Percentiles rank a stretch among this genome's conserved stretches.
phyloP scores from a whole-genome alignment of 2,329 filamentous ascomycete genomes.

The Tolypocladium tropicale region DNA sequence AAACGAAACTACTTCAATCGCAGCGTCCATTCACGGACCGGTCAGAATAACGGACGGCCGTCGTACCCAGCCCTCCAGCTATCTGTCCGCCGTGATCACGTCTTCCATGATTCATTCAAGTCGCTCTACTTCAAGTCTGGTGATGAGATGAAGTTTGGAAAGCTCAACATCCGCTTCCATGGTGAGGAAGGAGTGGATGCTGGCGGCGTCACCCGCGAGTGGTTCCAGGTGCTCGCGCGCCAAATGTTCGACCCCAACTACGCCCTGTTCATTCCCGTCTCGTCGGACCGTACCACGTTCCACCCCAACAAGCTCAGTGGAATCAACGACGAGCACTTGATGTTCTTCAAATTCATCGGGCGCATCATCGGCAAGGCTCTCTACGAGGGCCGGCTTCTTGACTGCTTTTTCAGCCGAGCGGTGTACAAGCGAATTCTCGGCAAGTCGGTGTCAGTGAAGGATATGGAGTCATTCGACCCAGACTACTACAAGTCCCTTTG shows the following conservation, averaged over 20 bases:
- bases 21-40: slow-evolving; percentile 65
- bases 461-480: slow-evolving; percentile 97
- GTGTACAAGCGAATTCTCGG: slow-evolving; percentile 97
- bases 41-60: slow-evolving; percentile 59
- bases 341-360: slow-evolving; percentile 99
- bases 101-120: slow-evolving; percentile 97
- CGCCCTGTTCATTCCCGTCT: slow-evolving; percentile 90
- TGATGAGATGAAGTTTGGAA: slow-evolving; percentile 98
- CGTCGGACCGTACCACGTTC: slow-evolving; percentile 95
- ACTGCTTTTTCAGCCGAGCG: slow-evolving; percentile 97
- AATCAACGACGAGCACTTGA: slow-evolving; percentile 89
- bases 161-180: slow-evolving; percentile 94
- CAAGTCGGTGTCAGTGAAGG: slow-evolving; percentile 92
- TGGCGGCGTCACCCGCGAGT: slow-evolving; percentile 93
- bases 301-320: slow-evolving; percentile 91
- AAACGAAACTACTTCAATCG: slow-evolving; percentile 98
- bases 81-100: slow-evolving; percentile 81
- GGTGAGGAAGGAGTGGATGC: slow-evolving; percentile 97
- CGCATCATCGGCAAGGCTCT: slow-evolving; percentile 96
- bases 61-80: slow-evolving; percentile 68
- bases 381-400: slow-evolving; percentile 89
- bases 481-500: slow-evolving; percentile 98
- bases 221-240: slow-evolving; percentile 94
- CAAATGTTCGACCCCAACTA: slow-evolving; percentile 99
- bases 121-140: slow-evolving; percentile 95